Base-by-base conservation (phyloP, 148 eudicot genomes). In the Agrostemma githago region DNA sequence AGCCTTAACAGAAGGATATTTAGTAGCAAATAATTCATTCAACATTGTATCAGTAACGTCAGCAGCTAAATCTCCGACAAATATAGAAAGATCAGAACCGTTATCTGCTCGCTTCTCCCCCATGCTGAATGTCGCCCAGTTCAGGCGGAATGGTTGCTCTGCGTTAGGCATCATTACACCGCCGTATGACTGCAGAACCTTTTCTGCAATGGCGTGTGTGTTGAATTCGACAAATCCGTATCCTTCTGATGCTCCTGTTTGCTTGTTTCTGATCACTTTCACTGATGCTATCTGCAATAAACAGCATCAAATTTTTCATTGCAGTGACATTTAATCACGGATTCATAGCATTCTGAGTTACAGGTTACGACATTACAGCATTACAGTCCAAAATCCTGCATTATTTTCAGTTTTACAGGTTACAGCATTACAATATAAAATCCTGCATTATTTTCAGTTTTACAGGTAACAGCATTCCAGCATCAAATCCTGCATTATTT, bases 11-110 rank as follows among this genome's bases (percentile, higher is more conserved):
- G 98, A 92, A 11, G 92, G 85, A 74, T 88, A 95, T 80, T 87
- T 92, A 75, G 76, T 84, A 38, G 92, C 81, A 86, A 95, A 95
- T 17, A 90, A 87, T 72, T 92, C 96, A 42, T 87, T 90, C 72
- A 95, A 80, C 75, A 95, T 71, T 42, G 72, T 82, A 86, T 95
- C 97, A 68, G 93, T 87, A 51, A 95, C 98, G 83, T 95, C 98
- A 60, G 97, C 89, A 44, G 98, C 98, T 75, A 95, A 89, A 76
- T 95, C 98, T 77, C 98, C 98, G n/a, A 95, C 98, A 80, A 95
- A 95, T 62, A 95, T 92, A 20, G 98, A 92, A 62, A 87, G 92
- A 82, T 92, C 98, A 71, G 97, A 87, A 79, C 90, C 96, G 68
- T 88, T 90, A 62, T 86, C 90, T 17, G 84, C 66, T 9, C 92